Conservation (phyloP, 768 basidiomycete species). For the Mycena rosella region DNA sequence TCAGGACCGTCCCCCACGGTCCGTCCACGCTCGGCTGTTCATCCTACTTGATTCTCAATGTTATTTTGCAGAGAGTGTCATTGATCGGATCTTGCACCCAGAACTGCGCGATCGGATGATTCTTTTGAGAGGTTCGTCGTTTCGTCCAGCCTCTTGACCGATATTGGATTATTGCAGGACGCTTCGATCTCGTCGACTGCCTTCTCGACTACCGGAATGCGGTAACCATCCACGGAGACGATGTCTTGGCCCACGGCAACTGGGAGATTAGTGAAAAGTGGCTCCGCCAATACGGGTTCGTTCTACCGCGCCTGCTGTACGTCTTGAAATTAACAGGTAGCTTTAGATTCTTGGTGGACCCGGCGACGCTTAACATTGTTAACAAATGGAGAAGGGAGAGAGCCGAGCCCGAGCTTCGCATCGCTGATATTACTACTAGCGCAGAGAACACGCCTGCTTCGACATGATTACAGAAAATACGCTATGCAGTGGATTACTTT, state of each 20-base stretch:
- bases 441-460: slow-evolving; percentile 47
- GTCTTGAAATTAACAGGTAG: slow-evolving; percentile 13
- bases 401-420: slow-evolving; percentile 78
- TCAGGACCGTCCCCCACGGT: slow-evolving; percentile 89
- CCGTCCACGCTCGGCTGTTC: slow-evolving; percentile 36
- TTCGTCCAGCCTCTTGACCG: not conserved
- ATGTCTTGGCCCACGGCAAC: slow-evolving; percentile 88
- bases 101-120: slow-evolving; percentile 94
- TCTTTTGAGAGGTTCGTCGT: slow-evolving; percentile 76
- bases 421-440: slow-evolving; percentile 62
- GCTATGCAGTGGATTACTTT: not conserved
- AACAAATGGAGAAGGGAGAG: slow-evolving; percentile 93
- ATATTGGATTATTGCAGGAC: slow-evolving; percentile 58
- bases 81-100: slow-evolving; percentile 91
- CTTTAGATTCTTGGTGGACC: slow-evolving; percentile 83
- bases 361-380: slow-evolving; percentile 72
- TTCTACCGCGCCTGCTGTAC: slow-evolving; percentile 27
- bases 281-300: slow-evolving; percentile 86
- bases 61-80: slow-evolving; percentile 77
- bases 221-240: slow-evolving; percentile 88
- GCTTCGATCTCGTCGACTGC: slow-evolving; percentile 85
- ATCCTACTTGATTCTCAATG: slow-evolving; percentile 7
- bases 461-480: slow-evolving; percentile 23
- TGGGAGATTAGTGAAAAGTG: slow-evolving; percentile 93
- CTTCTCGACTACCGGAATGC: slow-evolving; percentile 77